Evolutionary conservation across 345 rosid species (phyloP), one percentile per base, ranked within the genome.

Genomic region (Melaleuca alternifolia): DNA sequence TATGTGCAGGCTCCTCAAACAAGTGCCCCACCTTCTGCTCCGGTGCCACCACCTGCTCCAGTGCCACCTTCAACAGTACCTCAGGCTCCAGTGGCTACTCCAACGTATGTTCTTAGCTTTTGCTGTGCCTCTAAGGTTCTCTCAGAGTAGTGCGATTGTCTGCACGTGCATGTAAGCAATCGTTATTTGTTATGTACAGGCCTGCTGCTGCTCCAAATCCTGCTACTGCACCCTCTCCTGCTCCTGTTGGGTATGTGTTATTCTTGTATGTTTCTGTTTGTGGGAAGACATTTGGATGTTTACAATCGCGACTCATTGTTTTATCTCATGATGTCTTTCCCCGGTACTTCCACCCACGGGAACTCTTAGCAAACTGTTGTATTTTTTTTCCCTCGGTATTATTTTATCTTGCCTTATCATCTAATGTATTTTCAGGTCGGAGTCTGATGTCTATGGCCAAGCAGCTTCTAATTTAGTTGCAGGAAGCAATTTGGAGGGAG

Each of bases 401-500:
- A 12, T 61, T 11, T 50, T 18, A 65, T 53, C 5, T 26, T 54
- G 89, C 87, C 88, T 79, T 37, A 87, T 33, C 24, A 71, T 33
- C 16, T 71, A 9, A 33, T 71, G 46, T 71, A 33, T 76, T 82
- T 62, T 85, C 94, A 96, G 98, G 91, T 81, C 92, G 57, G 95
- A 91, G 48, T 62, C 91, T 85, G 93, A 91, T 92, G 92, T 90
- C 51, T 93, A 93, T 86, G 98, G 94, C 86, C 95, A 93, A 89
- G 99, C 98, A 59, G 98, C 99, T 86, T 95, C 99, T 13, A 96
- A 89, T 91, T 91, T 97, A 84, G 98, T 97, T 52, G 98, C 97
- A 20, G 99, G 98, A 87, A 95, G 57, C 86, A 93, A 94, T 88
- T 89, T 97, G 86, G 96, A 97, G 89, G 96, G 94, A 87, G 83